Evolutionary conservation across 2,329 filamentous ascomycete species (phyloP).

Genomic region (Berkeleyomyces basicola): DNA sequence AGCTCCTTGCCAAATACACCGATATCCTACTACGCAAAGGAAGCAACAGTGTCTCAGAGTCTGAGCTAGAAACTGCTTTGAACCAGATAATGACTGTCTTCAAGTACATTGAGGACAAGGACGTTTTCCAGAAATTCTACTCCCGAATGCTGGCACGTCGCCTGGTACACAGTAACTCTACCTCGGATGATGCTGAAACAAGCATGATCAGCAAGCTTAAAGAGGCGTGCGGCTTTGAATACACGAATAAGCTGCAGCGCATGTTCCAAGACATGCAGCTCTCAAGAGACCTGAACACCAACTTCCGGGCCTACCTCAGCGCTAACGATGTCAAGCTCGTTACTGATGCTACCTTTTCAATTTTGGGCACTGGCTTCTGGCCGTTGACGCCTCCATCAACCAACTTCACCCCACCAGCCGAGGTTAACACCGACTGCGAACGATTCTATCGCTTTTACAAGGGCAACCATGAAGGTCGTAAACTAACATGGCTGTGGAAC

Average conservation of each 20-base stretch:
- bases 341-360: slow-evolving; percentile 74
- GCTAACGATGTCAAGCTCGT: slow-evolving; percentile 40
- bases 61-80: slow-evolving; percentile 76
- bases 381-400: slow-evolving; percentile 76
- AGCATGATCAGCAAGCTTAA: slow-evolving; percentile 99
- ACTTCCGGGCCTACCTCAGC: slow-evolving; percentile 63
- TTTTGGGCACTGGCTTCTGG: slow-evolving; percentile 96
- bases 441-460: slow-evolving; percentile 85
- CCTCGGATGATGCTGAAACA: slow-evolving; percentile 91
- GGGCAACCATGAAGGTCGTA: slow-evolving; percentile 90
- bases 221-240: slow-evolving; percentile 95
- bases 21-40: slow-evolving; percentile 88
- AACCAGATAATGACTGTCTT: slow-evolving; percentile 97
- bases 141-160: slow-evolving; percentile 91
- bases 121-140: slow-evolving; percentile 99
- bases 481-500: slow-evolving; percentile 96
- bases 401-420: slow-evolving; percentile 70
- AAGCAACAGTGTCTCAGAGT: slow-evolving; percentile 80
- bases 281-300: slow-evolving; percentile 86
- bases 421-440: slow-evolving; percentile 76
- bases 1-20: slow-evolving; percentile 87
- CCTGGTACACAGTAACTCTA: slow-evolving; percentile 85
- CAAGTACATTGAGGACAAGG: slow-evolving; percentile 99
- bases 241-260: slow-evolving; percentile 96
- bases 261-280: slow-evolving; percentile 99